Evolutionary conservation across 495 filamentous ascomycete genomes (phyloP).

Genomic region (Neurospora africana): DNA sequence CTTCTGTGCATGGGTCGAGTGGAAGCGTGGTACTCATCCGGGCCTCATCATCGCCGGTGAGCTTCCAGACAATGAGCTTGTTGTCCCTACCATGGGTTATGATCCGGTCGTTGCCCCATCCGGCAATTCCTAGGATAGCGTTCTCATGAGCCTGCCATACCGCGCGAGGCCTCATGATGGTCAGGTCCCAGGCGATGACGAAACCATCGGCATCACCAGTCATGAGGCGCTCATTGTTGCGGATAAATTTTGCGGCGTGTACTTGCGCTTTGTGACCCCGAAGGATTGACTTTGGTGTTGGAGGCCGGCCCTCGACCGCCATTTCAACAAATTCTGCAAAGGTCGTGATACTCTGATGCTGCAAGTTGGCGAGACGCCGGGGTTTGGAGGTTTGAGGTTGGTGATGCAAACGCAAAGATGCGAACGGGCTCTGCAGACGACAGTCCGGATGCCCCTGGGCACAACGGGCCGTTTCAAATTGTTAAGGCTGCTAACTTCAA

Average conservation of each 20-base stretch:
- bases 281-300: conserved; percentile 74
- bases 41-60: conserved; percentile 51
- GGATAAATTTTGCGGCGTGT: conserved; percentile 65
- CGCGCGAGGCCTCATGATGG: conserved; percentile 67
- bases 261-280: conserved; percentile 78
- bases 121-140: conserved; percentile 62
- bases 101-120: conserved; percentile 38
- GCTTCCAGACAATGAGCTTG: conserved; percentile 74
- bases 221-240: conserved; percentile 61
- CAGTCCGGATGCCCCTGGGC: background rate
- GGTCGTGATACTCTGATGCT: background rate
- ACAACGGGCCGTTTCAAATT: background rate
- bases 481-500: background rate
- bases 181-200: conserved; percentile 75
- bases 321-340: conserved; percentile 6
- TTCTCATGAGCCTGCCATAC: conserved; percentile 84
- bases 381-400: background rate
- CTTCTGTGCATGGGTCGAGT: conserved; percentile 38
- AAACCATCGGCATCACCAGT: conserved; percentile 89
- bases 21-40: conserved; percentile 60
- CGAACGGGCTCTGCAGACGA: background rate
- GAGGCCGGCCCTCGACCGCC: conserved; percentile 34
- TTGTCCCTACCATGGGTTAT: conserved; percentile 71
- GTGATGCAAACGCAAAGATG: background rate
- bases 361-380: background rate